Conservation (phyloP, 2,329 filamentous ascomycete genomes). For the Xylariaceae sp. region DNA sequence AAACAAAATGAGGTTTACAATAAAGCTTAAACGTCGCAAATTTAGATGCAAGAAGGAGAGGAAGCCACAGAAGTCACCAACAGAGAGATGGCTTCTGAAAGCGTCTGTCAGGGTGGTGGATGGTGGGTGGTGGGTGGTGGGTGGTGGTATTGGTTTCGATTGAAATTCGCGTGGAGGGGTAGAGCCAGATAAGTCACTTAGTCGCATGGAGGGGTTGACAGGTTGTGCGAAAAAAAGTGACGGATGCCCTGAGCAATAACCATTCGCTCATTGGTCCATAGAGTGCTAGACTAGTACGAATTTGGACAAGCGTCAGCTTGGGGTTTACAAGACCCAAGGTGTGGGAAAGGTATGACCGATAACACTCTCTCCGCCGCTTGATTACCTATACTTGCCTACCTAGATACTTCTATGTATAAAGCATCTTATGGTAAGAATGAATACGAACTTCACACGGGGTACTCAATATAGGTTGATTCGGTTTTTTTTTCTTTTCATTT, state of each 20-base stretch:
- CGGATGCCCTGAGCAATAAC: slow-evolving; percentile 22
- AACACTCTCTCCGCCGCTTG: too few relatives aligned
- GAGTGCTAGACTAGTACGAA: background rate
- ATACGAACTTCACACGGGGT: too few relatives aligned
- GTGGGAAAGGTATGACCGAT: background rate
- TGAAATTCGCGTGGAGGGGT: slow-evolving; percentile 28
- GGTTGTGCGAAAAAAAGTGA: slow-evolving; percentile 19
- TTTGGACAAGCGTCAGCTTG: background rate
- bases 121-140: slow-evolving; percentile 2
- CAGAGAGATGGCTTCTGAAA: background rate
- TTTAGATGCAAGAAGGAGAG: background rate
- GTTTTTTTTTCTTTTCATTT: too few relatives aligned
- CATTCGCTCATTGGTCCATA: slow-evolving; percentile 21
- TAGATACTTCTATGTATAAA: too few relatives aligned
- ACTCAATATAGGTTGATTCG: too few relatives aligned
- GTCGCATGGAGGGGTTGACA: slow-evolving; percentile 9
- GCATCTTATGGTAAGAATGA: too few relatives aligned
- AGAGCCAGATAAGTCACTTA: slow-evolving; percentile 20
- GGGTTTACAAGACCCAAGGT: background rate
- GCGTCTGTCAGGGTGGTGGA: slow-evolving; percentile 1
- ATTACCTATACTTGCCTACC: too few relatives aligned
- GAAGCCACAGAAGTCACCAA: background rate
- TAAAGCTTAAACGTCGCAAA: background rate
- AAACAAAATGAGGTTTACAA: slow-evolving; percentile 7
- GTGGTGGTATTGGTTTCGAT: background rate